Conservation (phyloP, 345 rosid genomes). For the Eucalyptus brandiana region DNA sequence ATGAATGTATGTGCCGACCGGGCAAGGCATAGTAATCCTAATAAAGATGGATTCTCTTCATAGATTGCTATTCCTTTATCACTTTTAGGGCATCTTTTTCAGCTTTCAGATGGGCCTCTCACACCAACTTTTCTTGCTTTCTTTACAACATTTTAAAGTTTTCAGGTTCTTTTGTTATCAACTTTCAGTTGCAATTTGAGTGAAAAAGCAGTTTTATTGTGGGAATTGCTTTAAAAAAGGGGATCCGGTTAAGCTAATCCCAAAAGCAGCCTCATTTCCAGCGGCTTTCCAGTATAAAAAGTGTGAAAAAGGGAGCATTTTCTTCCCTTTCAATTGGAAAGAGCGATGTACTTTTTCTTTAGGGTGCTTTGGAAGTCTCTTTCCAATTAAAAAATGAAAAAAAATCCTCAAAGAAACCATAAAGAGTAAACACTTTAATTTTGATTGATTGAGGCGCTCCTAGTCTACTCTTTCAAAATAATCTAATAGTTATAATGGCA, state of each 20-base stretch:
- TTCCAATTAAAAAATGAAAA: neutral
- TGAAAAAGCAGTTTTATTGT: constrained; percentile 20
- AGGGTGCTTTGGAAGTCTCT: constrained; percentile 39
- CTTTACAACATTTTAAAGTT: neutral
- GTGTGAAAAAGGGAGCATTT: constrained; percentile 35
- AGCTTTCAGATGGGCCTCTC: constrained; percentile 14
- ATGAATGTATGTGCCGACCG: neutral
- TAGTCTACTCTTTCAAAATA: neutral
- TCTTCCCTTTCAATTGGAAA: constrained; percentile 10
- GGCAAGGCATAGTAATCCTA: neutral
- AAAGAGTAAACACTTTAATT: neutral
- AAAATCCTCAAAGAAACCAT: neutral
- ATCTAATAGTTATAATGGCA: neutral
- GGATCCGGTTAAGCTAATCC: neutral
- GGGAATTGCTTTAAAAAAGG: constrained; percentile 23
- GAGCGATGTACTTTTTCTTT: constrained; percentile 38
- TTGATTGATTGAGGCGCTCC: neutral
- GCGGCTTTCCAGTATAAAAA: constrained; percentile 7
- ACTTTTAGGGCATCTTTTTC: constrained; percentile 6
- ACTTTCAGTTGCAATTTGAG: constrained; percentile 9
- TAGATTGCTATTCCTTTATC: neutral
- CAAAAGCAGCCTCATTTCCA: constrained; percentile 18
- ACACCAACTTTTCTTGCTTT: neutral
- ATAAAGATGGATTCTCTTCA: neutral
- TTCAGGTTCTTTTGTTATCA: neutral